phyloP scores from a whole-genome alignment of 768 basidiomycete genomes.

The Boletellus ananiceps region DNA sequence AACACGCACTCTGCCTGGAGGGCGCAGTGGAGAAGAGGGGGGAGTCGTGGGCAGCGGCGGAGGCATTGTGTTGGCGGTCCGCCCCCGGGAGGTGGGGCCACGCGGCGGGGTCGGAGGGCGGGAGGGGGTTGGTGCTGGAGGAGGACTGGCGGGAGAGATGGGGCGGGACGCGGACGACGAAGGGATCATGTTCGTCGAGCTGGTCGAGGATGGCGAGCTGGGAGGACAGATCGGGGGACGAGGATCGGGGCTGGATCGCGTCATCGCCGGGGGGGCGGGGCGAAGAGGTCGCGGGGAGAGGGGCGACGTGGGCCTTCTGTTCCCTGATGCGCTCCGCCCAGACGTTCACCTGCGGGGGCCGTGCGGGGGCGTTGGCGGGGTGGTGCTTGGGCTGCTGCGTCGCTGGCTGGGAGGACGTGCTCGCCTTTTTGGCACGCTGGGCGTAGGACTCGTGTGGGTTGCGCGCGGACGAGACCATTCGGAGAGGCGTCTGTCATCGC shows the following conservation, averaged over 20 bases:
- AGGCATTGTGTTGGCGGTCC: slow-evolving; percentile 27
- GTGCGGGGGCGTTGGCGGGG: slow-evolving; percentile 7
- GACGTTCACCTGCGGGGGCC: slow-evolving; percentile 33
- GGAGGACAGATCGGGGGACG: slow-evolving; percentile 10
- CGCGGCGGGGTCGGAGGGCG: slow-evolving; percentile 13
- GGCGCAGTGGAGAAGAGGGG: slow-evolving; percentile 27
- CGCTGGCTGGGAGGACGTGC: slow-evolving; percentile 4
- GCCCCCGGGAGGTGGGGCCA: slow-evolving; percentile 21
- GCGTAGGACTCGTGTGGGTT: slow-evolving; percentile 53
- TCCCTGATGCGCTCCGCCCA: slow-evolving; percentile 42
- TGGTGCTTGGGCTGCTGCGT: not conserved
- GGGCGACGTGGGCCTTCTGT: slow-evolving; percentile 26
- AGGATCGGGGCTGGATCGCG: slow-evolving; percentile 18
- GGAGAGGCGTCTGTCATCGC: slow-evolving; percentile 21
- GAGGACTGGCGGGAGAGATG: slow-evolving; percentile 30
- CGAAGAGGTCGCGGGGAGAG: slow-evolving; percentile 12
- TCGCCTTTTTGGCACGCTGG: slow-evolving; percentile 47
- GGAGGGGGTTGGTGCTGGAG: slow-evolving; percentile 19
- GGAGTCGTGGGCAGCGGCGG: slow-evolving; percentile 34
- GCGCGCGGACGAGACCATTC: slow-evolving; percentile 33
- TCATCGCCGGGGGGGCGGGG: slow-evolving; percentile 14
- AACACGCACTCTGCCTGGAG: slow-evolving; percentile 38
- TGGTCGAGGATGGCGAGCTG: slow-evolving; percentile 24
- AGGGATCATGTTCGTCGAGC: slow-evolving; percentile 37
- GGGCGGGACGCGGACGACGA: slow-evolving; percentile 39